phyloP scores from a whole-genome alignment of 2,329 filamentous ascomycete species.

The Venturia effusa region DNA sequence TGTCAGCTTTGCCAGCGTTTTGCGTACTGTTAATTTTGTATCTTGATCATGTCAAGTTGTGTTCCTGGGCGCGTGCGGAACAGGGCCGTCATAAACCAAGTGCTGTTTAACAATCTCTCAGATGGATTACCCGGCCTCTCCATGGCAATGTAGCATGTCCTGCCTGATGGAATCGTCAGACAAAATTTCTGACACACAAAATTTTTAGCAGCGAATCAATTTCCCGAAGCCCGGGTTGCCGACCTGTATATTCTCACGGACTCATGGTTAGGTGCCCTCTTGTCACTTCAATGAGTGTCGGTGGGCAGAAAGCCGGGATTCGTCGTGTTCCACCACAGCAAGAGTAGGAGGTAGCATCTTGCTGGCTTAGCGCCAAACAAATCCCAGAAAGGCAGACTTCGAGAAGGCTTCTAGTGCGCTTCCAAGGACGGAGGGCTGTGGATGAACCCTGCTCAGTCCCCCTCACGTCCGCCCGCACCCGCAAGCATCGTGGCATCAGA shows the following conservation, averaged over 20 bases:
- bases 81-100: background rate
- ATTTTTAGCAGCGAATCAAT: background rate
- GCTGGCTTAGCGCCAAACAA: background rate
- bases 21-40: background rate
- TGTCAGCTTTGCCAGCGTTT: background rate
- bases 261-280: background rate
- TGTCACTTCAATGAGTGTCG: background rate
- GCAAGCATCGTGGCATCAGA: background rate
- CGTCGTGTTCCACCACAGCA: background rate
- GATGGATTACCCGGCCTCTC: background rate
- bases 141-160: background rate
- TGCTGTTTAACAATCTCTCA: background rate
- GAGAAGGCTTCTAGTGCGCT: conserved; percentile 2
- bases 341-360: background rate
- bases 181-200: background rate
- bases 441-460: background rate
- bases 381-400: background rate
- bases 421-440: background rate
- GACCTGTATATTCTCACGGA: background rate
- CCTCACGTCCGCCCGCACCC: background rate
- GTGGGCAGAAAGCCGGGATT: background rate
- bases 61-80: background rate
- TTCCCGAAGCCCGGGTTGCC: background rate
- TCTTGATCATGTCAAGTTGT: background rate
- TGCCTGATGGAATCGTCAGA: background rate